phyloP scores from a whole-genome alignment of 352 stramenopile genomes.

The Lagenidium sp. region DNA sequence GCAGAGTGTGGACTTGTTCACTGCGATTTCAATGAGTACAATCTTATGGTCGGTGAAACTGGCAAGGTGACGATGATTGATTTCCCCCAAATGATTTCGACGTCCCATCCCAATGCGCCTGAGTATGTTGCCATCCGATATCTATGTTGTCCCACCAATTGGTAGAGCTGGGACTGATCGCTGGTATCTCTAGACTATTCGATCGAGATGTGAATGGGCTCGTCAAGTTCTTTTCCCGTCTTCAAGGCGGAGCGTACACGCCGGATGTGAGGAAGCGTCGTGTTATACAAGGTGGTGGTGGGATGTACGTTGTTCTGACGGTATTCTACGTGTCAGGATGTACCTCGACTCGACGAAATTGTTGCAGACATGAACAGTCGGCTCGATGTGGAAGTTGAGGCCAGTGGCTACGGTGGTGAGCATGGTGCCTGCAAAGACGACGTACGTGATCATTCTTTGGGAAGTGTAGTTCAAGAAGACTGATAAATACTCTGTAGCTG shows the following conservation, averaged over 20 bases:
- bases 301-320: conserved; percentile 1
- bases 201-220: conserved; percentile 95
- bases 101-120: conserved; percentile 95
- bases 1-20: conserved; percentile 97
- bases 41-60: conserved; percentile 96
- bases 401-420: conserved; percentile 38
- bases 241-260: conserved; percentile 74
- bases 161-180: not conserved
- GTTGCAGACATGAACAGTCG: conserved; percentile 20
- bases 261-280: conserved; percentile 57
- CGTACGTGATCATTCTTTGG: no score
- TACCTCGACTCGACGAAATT: conserved; percentile 22
- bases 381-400: conserved; percentile 33
- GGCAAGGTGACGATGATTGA: conserved; percentile 99
- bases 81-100: conserved; percentile 99
- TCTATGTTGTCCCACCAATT: not conserved
- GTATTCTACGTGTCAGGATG: conserved; percentile 8
- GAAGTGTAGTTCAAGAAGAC: no score
- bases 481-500: conserved; percentile 33
- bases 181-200: conserved; percentile 66
- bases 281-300: no score
- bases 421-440: conserved; percentile 21
- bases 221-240: conserved; percentile 92
- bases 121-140: conserved; percentile 65
- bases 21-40: conserved; percentile 99